phyloP scores from a whole-genome alignment of 306 rosid genomes.

The Potentilla sterilis region DNA sequence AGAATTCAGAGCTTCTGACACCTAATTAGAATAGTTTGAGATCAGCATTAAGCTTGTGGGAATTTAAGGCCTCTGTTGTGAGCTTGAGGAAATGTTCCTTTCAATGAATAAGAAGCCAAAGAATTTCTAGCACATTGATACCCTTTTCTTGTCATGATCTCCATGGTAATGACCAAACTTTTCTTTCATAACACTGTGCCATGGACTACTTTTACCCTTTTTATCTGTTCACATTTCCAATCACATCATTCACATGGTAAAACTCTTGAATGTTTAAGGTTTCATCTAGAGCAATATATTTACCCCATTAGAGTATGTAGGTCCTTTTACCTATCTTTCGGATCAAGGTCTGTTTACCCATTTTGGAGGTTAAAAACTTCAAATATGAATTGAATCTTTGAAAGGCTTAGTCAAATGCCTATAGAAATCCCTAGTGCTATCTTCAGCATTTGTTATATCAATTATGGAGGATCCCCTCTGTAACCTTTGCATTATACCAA shows the following conservation, averaged over 20 bases:
- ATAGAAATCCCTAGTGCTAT: no score
- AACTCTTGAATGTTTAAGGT: no score
- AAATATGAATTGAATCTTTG: neutral
- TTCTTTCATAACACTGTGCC: neutral
- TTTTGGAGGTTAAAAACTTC: no score
- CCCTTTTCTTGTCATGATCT: neutral
- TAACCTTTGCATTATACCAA: neutral
- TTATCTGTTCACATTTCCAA: neutral
- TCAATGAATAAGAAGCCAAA: neutral
- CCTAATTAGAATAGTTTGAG: neutral
- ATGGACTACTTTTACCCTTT: neutral
- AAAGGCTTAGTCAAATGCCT: neutral
- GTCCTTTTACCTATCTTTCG: no score
- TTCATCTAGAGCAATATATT: no score
- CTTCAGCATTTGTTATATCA: no score
- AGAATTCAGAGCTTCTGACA: neutral
- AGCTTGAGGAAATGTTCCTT: constrained; percentile 1
- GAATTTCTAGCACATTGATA: neutral
- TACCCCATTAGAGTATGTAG: no score
- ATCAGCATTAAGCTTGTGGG: neutral
- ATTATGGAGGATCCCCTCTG: neutral
- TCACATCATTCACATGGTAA: neutral
- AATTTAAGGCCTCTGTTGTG: no score
- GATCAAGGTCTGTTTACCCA: no score
- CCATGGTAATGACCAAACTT: neutral